Percentiles rank a stretch among this genome's conserved stretches.
These are phyloP conservation scores for Aspergillus udagawae DNA, from an alignment of 2,329 filamentous ascomycete genomes.

Conservation along the genomic window DNA sequence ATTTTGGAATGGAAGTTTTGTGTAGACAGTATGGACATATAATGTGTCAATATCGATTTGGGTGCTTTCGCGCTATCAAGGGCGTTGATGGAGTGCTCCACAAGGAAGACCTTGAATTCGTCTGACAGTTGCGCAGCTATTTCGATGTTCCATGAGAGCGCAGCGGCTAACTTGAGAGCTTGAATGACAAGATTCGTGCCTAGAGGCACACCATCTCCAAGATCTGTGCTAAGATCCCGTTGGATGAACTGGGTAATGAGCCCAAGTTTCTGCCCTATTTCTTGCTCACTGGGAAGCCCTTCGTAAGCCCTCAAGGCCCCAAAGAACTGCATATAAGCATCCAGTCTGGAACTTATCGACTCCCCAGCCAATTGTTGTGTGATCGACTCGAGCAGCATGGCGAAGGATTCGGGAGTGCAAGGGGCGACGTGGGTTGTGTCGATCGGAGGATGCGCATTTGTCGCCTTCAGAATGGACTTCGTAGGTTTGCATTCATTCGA, in stretches of 20 bases:
- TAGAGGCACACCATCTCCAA: slow-evolving; percentile 46
- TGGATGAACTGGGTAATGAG: slow-evolving; percentile 77
- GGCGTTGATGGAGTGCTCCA: slow-evolving; percentile 73
- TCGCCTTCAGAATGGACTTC: slow-evolving; percentile 79
- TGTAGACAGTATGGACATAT: slow-evolving; percentile 74
- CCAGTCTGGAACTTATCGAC: slow-evolving; percentile 68
- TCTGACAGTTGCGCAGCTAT: slow-evolving; percentile 66
- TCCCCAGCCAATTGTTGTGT: slow-evolving; percentile 74
- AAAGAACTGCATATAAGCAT: slow-evolving; percentile 80
- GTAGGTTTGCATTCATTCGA: slow-evolving; percentile 51
- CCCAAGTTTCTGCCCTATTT: slow-evolving; percentile 70
- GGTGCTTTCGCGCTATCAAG: slow-evolving; percentile 65
- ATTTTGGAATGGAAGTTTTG: slow-evolving; percentile 74
- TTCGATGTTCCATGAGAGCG: slow-evolving; percentile 70
- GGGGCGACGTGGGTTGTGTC: slow-evolving; percentile 41
- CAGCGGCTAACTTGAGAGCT: slow-evolving; percentile 71
- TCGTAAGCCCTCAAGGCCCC: slow-evolving; percentile 76
- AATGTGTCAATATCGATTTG: slow-evolving; percentile 73
- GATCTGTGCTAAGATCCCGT: slow-evolving; percentile 69
- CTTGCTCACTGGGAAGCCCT: slow-evolving; percentile 70
- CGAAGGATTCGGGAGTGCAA: slow-evolving; percentile 57
- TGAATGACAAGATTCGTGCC: slow-evolving; percentile 73
- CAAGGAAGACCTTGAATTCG: slow-evolving; percentile 74
- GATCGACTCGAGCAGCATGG: slow-evolving; percentile 79
- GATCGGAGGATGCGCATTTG: slow-evolving; percentile 41